Evolutionary conservation across 75 land plant species (phyloP), one percentile per base, ranked within the genome.

Genomic region (Sequoia sempervirens): DNA sequence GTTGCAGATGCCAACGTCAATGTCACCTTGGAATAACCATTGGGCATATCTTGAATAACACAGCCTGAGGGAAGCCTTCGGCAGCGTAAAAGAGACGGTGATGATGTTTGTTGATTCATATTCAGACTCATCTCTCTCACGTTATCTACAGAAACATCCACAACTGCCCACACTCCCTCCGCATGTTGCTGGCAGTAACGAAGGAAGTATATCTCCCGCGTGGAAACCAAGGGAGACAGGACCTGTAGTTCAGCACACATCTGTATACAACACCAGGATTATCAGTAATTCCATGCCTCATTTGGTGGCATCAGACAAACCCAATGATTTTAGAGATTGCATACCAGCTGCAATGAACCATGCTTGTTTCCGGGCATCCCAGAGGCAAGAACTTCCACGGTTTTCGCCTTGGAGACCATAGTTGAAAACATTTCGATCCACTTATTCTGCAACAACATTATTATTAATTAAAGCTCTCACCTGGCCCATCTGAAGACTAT

Each of bases 211-310:
- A 92, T 87, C 79, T 93, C 92, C 40, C 98, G 74, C 30, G 95
- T 91, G 0, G 91, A 81, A 1, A 96, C 94, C 47, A 95, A 79
- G 14, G 97, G 95, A 0, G 97, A 93, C 32, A 96, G 92, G 75
- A 91, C 93, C 80, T 92, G 94, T 53, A 96, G 64, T 81, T 95
- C 98, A 46, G 87, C 95, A 85, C 91, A 89, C 94, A 96, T 95
- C 97, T 95, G 86, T 61, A 75, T 38, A 43, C 17, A 43, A 41
- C 20, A 81, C 56, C 26, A 4, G 30, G 70, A 66, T 66, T 17
- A 17, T 30, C 10, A 47, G 56, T 4, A 23, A 0, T 20, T 6
- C 8, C 32, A 66, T 66, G 70, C 1, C 70, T 26, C 30, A n/a
- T 66, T 66, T 61, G 6, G 10, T 11, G 1, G 11, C 73, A 64